Conservation (phyloP, 2,329 filamentous ascomycete species). For the Fusarium domesticum region DNA sequence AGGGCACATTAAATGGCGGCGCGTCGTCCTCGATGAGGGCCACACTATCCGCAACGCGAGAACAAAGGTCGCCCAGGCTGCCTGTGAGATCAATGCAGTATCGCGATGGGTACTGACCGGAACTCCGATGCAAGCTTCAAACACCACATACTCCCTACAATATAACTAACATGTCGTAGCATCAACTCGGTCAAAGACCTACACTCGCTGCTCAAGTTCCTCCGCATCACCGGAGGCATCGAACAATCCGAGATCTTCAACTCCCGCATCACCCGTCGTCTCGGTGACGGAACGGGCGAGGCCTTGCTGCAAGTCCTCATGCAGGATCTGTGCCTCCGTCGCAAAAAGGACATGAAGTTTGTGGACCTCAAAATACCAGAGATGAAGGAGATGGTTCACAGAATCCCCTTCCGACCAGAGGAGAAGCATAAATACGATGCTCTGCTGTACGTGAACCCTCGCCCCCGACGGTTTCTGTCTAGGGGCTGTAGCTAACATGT, state of each 20-base stretch:
- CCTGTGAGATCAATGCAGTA: constrained; percentile 62
- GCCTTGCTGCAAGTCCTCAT: constrained; percentile 72
- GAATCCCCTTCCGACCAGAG: constrained; percentile 67
- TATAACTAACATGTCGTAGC: constrained; percentile 35
- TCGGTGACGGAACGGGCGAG: constrained; percentile 60
- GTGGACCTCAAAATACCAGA: constrained; percentile 76
- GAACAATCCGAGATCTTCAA: constrained; percentile 74
- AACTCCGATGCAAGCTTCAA: constrained; percentile 64
- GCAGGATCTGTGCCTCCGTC: constrained; percentile 73
- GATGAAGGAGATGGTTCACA: constrained; percentile 74
- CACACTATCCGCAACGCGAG: constrained; percentile 77
- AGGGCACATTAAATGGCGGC: constrained; percentile 61
- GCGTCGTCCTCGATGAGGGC: constrained; percentile 79
- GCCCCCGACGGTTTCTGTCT: neutral
- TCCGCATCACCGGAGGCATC: constrained; percentile 72
- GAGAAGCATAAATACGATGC: constrained; percentile 77
- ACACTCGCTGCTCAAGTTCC: constrained; percentile 74
- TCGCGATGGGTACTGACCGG: constrained; percentile 79
- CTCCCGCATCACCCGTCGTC: constrained; percentile 56
- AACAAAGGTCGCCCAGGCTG: constrained; percentile 69
- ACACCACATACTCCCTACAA: too few relatives aligned
- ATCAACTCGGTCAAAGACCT: constrained; percentile 80
- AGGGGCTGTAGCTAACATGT: neutral
- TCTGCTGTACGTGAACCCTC: constrained; percentile 59
- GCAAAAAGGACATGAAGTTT: constrained; percentile 86